Evolutionary conservation across 2,329 filamentous ascomycete genomes (phyloP).

Genomic region (Scedosporium boydii): DNA sequence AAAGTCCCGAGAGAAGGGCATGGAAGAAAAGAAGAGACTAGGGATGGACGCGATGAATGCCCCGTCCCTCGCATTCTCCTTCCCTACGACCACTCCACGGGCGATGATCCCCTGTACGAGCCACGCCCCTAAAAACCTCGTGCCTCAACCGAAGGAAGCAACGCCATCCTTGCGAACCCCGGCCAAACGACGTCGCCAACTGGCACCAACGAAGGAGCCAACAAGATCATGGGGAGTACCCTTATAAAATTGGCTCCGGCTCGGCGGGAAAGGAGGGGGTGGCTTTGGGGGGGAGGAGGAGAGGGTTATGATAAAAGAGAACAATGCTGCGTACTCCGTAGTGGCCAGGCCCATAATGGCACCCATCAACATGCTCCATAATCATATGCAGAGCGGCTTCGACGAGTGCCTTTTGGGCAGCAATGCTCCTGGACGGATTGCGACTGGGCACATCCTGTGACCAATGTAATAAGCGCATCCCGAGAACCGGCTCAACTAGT

Average conservation of each 20-base stretch:
- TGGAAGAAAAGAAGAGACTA: not conserved
- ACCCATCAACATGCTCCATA: not conserved
- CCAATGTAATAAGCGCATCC: not conserved
- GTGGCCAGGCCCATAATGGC: no score
- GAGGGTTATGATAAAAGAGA: not conserved
- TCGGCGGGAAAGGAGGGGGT: not conserved
- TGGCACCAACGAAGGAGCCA: not conserved
- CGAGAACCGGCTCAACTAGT: not conserved
- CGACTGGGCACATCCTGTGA: not conserved
- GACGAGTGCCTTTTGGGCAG: slow-evolving; percentile 11
- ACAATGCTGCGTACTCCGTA: not conserved
- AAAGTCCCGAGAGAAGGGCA: not conserved
- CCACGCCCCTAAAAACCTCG: not conserved
- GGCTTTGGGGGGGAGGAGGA: not conserved
- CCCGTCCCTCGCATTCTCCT: not conserved
- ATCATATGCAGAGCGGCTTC: slow-evolving; percentile 8
- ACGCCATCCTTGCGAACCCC: not conserved
- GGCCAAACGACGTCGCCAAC: not conserved
- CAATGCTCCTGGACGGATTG: slow-evolving; percentile 11
- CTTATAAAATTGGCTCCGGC: not conserved
- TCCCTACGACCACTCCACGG: not conserved
- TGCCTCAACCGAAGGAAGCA: not conserved
- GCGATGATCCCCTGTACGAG: not conserved
- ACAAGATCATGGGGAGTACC: not conserved
- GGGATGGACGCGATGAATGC: not conserved